phyloP scores from a whole-genome alignment of 2,329 filamentous ascomycete genomes.

The Biscogniauxia sp. region DNA sequence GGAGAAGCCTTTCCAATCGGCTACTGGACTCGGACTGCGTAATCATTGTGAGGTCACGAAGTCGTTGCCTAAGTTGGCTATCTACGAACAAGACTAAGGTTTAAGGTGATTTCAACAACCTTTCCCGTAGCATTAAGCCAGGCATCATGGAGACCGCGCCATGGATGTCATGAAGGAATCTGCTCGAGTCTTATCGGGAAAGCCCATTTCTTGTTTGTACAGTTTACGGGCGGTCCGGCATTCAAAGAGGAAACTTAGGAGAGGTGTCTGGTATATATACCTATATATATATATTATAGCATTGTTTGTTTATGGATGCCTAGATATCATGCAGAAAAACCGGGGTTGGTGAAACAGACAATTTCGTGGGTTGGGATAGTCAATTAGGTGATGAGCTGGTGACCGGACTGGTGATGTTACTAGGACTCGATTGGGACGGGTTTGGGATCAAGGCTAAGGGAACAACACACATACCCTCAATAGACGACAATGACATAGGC shows the following conservation, averaged over 20 bases:
- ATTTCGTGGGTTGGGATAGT: slow-evolving; percentile 25
- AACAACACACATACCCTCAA: slow-evolving; percentile 23
- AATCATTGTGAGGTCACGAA: background rate
- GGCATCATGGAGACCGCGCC: background rate
- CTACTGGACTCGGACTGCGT: background rate
- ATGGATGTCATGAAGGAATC: background rate
- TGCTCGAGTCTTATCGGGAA: slow-evolving; percentile 7
- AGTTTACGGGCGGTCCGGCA: slow-evolving; percentile 12
- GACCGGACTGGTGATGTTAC: slow-evolving; percentile 14
- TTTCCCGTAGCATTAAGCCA: background rate
- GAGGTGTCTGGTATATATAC: slow-evolving; percentile 28
- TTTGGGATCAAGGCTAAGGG: slow-evolving; percentile 12
- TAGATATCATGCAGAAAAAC: slow-evolving; percentile 24
- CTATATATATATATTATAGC: slow-evolving; percentile 32
- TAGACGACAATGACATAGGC: slow-evolving; percentile 25
- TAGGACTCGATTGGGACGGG: slow-evolving; percentile 10
- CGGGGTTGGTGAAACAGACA: slow-evolving; percentile 11
- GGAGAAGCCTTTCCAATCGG: background rate
- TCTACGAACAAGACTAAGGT: background rate
- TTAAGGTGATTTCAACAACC: background rate
- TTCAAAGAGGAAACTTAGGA: slow-evolving; percentile 17
- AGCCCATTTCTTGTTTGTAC: slow-evolving; percentile 24
- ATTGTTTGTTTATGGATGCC: slow-evolving; percentile 27
- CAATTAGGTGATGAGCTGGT: slow-evolving; percentile 21
- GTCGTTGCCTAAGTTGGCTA: background rate